Percentiles rank a stretch among this genome's conserved stretches.
phyloP scores from a whole-genome alignment of 2,329 filamentous ascomycete genomes.

The Byssochlamys sp. region DNA sequence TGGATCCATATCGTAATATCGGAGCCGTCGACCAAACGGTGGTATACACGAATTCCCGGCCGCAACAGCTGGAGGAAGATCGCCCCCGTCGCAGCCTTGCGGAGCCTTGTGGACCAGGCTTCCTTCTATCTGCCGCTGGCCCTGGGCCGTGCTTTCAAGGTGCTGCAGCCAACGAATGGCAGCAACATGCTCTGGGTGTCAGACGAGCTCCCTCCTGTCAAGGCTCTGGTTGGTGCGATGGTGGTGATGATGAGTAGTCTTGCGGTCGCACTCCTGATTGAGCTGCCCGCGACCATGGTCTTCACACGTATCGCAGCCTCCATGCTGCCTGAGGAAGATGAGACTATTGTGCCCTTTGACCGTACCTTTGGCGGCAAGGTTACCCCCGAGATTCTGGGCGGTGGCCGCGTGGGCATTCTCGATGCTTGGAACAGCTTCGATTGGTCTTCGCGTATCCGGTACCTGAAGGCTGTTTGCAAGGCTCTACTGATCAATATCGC shows the following conservation, averaged over 20 bases:
- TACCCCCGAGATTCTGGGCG: slow-evolving; percentile 63
- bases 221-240: slow-evolving; percentile 26
- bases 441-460: slow-evolving; percentile 59
- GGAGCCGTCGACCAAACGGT: slow-evolving; percentile 51
- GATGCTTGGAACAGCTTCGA: slow-evolving; percentile 76
- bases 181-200: slow-evolving; percentile 15
- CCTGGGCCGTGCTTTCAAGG: slow-evolving; percentile 40
- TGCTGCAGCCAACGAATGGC: slow-evolving; percentile 31
- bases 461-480: slow-evolving; percentile 69
- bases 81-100: slow-evolving; percentile 57
- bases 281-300: slow-evolving; percentile 67
- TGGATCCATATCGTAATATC: slow-evolving; percentile 86
- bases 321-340: slow-evolving; percentile 68
- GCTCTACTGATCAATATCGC: slow-evolving; percentile 48
- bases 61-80: slow-evolving; percentile 59
- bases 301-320: slow-evolving; percentile 79
- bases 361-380: slow-evolving; percentile 71
- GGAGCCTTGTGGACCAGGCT: slow-evolving; percentile 47
- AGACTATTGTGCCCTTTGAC: slow-evolving; percentile 84
- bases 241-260: slow-evolving; percentile 36
- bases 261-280: slow-evolving; percentile 49
- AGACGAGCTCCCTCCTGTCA: slow-evolving; percentile 24
- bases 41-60: slow-evolving; percentile 60
- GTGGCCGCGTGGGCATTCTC: slow-evolving; percentile 59
- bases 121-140: slow-evolving; percentile 28